Conservation (phyloP, 257 asterid genomes). For the Przewalskia tangutica region DNA sequence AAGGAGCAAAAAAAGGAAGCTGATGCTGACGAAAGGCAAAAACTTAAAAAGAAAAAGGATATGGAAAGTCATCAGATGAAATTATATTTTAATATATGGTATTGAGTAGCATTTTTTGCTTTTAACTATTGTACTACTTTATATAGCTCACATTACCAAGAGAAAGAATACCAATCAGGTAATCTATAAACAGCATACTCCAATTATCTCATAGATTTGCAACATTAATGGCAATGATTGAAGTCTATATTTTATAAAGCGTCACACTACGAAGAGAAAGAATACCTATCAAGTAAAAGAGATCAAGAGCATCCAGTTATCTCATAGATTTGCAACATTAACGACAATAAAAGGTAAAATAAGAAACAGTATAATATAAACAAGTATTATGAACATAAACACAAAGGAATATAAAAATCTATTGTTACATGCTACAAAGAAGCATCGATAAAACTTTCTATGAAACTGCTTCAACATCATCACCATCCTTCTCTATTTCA, state of each 20-base stretch:
- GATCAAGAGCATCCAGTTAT: background rate
- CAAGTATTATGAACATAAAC: background rate
- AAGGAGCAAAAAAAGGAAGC: background rate
- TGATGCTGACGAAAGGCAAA: background rate
- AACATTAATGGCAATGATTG: background rate
- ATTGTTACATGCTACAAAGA: background rate
- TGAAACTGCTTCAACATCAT: background rate
- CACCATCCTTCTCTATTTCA: background rate
- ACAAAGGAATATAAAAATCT: background rate
- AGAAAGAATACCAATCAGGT: background rate
- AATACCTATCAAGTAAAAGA: too few species aligned
- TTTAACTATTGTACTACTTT: too few species aligned
- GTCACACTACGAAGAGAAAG: too few species aligned
- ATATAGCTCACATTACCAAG: background rate
- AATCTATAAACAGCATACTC: background rate
- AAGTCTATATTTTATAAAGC: too few species aligned
- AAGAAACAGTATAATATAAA: background rate
- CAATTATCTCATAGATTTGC: background rate
- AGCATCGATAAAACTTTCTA: background rate
- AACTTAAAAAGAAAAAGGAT: background rate
- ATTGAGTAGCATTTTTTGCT: background rate
- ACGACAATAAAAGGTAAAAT: background rate
- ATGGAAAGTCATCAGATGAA: background rate
- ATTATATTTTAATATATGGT: background rate
- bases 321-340: background rate